Evolutionary conservation across 805 yeast genomes (phyloP), one percentile per base, ranked within the genome.

Genomic region (Phaffomyces thermotolerans): DNA sequence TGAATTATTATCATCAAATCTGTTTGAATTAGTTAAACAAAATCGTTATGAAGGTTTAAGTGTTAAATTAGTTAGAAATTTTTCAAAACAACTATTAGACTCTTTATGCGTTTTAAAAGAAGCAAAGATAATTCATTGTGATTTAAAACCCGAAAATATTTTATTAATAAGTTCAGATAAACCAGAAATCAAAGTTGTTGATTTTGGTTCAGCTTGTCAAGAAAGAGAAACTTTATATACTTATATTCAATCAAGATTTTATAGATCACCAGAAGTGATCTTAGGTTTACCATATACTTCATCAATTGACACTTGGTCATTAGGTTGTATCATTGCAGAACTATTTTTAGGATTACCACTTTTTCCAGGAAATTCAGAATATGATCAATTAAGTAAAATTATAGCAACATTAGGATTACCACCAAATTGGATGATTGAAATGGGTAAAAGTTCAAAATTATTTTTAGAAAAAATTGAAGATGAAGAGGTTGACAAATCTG

Each of bases 251-350:
- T 85, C 95, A 6, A 69, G 98, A 46, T 90, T 90, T 57, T 91
- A 91, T 65, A 73, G 99, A 49, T 85, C 95, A 2, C 99, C 99
- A 0, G 99, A 91, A 62, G 95, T 91, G 18, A 78, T 93, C 3
- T 66, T 91, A 18, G 98, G 99, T 0, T 69, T 91, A 36, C 95
- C 96, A 6, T 91, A 93, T 58, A 84, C 96, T 1, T 78, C 95
- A 9, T 79, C 95, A 7, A 91, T 93, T 42, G 99, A 91, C 61
- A 88, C 91, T 79, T 93, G 99, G 99, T 91, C 98, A 0, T 67
- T 90, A 36, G 99, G 96, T 0, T 85, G 97, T 59, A 87, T 93
- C 40, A 78, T 88, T 30, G 95, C 93, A 2, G 99, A 93, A 62
- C 67, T 91, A 39, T 90, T 84, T 52, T 64, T 91, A 41, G 99